Percentiles rank a stretch among this genome's conserved stretches.
Evolutionary conservation across 352 stramenopile species (phyloP).

Genomic region (Globisporangium irregulare): DNA sequence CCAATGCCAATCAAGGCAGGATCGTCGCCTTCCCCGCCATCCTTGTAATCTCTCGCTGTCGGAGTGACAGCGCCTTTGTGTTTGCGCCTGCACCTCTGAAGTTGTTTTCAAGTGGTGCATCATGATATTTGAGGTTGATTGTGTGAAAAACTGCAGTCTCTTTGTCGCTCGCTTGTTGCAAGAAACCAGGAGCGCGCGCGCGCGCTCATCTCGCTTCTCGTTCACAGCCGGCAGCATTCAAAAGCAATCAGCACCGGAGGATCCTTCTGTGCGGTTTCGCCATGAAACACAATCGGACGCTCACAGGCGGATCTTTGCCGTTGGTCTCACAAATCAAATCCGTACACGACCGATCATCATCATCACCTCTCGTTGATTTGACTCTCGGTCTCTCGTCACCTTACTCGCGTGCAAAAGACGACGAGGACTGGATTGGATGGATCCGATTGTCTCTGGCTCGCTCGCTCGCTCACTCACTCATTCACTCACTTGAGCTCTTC

Average conservation of each 20-base stretch:
- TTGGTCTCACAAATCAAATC: constrained; percentile 6
- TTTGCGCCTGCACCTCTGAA: neutral
- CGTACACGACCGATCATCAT: neutral
- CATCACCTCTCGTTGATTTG: neutral
- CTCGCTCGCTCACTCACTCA: no score
- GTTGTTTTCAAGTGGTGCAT: neutral
- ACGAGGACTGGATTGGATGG: neutral
- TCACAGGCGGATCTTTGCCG: neutral
- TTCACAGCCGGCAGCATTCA: neutral
- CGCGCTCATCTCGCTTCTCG: constrained; percentile 2
- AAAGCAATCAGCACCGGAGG: neutral
- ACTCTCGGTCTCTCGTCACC: constrained; percentile 1
- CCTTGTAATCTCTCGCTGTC: neutral
- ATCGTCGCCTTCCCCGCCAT: neutral
- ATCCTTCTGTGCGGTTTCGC: neutral
- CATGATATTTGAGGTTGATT: neutral
- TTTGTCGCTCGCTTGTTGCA: neutral
- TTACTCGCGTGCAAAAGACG: neutral
- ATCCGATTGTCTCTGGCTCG: constrained; percentile 1
- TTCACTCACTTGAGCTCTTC: neutral
- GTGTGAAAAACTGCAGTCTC: no score
- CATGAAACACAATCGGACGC: neutral
- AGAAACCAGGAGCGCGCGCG: neutral
- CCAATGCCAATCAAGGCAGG: neutral
- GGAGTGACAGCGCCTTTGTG: neutral